Evolutionary conservation across 768 basidiomycete species (phyloP), one percentile per base, ranked within the genome.

Genomic region (Calocera cornea): DNA sequence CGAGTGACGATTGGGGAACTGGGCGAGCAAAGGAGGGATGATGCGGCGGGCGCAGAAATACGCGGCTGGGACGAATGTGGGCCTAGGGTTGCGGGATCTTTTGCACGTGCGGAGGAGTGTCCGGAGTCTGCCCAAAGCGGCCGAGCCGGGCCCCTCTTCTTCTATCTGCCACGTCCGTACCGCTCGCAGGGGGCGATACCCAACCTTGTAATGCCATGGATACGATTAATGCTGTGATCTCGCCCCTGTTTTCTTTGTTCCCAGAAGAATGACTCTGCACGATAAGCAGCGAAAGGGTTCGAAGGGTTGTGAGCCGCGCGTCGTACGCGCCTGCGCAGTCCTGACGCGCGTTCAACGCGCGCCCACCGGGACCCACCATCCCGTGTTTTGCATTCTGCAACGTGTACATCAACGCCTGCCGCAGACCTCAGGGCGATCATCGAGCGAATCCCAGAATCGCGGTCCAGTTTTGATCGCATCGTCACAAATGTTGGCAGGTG

Each of bases 81-180:
- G 54, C 54, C 54, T 60, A 60, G 54, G 54, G 54, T 60, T 60
- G 22, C 54, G 54, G 54, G 31, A 60, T 60, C 54, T 60, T 60
- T 47, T 60, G 14, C 27, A 27, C 54, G 31, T 27, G 54, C 31
- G 54, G 31, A 60, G 54, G 54, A 60, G 54, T 60, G 54, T 60
- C 54, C 24, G 54, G 31, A 60, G 54, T 60, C 54, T 60, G 31
- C 27, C 31, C 54, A 60, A 29, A 29, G 14, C 54, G 54, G 27
- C 27, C 31, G 7, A 10, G 27, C 54, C 54, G 8, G 11, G 11
- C 22, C 27, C 19, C 54, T 22, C 31, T 33, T 60, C 31, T 22
- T 29, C 27, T 60, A 11, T 33, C 31, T 33, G 27, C 31, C 31
- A 2, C 31, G 3, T 33, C 22, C 31, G 24, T 27, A 12, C 54